Percentiles rank a stretch among this genome's conserved stretches.
These are phyloP conservation scores for Typha latifolia DNA, from an alignment of 176 grass and related monocot genomes.

Conservation along the genomic window DNA sequence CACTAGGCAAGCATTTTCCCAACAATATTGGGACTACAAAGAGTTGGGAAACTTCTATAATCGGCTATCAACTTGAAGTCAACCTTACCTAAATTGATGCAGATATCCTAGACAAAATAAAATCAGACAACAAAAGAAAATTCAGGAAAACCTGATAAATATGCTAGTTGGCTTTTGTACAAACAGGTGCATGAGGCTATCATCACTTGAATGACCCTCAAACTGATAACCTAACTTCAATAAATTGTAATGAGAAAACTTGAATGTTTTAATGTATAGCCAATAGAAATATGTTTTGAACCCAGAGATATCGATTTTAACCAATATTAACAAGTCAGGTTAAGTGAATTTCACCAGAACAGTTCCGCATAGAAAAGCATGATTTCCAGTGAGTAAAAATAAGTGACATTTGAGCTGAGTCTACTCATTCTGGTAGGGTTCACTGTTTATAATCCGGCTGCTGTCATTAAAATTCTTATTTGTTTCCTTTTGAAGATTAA, in stretches of 20 bases:
- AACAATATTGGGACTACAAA: too few relatives aligned
- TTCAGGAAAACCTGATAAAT: too few relatives aligned
- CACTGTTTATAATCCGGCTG: conserved; percentile 1
- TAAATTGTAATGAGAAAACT: not conserved
- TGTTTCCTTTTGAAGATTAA: conserved; percentile 55
- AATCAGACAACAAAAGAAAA: too few relatives aligned
- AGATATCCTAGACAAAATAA: too few relatives aligned
- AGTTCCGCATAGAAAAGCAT: conserved; percentile 3
- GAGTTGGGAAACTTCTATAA: too few relatives aligned
- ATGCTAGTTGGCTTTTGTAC: not conserved
- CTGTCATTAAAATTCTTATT: conserved; percentile 2
- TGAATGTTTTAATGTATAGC: not conserved
- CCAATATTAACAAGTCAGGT: conserved; percentile 2
- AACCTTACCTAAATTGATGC: too few relatives aligned
- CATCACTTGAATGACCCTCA: not conserved
- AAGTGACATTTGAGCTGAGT: conserved; percentile 1
- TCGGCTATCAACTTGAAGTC: too few relatives aligned
- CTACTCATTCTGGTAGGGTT: not conserved
- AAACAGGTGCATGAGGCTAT: not conserved
- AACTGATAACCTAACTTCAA: not conserved
- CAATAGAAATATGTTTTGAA: not conserved
- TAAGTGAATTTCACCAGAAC: conserved; percentile 1
- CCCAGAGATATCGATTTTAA: not conserved
- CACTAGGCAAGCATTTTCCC: too few relatives aligned
- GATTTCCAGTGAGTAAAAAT: not conserved